A percentile compares a stretch with the other conserved stretches of the same genome.
Evolutionary conservation across 441 rosid species (phyloP).

Genomic region (Corymbia citriodora): DNA sequence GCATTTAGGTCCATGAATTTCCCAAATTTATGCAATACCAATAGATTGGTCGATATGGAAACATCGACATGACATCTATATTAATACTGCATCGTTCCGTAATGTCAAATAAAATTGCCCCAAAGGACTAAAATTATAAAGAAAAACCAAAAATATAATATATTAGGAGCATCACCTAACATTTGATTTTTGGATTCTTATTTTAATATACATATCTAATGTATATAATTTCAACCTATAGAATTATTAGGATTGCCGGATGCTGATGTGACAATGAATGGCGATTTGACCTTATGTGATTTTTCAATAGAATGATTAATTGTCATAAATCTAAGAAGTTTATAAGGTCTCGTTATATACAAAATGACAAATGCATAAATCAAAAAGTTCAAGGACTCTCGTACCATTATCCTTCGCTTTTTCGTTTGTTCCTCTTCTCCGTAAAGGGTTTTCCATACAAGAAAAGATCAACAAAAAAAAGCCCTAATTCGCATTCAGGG

Average conservation of each 20-base stretch:
- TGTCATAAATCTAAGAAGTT: neutral
- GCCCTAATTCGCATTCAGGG: no score
- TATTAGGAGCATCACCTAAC: neutral
- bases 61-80: no score
- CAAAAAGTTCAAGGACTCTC: neutral
- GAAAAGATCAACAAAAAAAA: no score
- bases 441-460: no score
- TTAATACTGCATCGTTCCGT: neutral
- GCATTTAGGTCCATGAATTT: neutral
- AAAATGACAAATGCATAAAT: neutral
- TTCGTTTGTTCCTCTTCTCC: neutral
- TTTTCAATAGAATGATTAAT: neutral
- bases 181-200: neutral
- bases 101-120: neutral
- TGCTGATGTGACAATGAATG: neutral
- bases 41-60: neutral
- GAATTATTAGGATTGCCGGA: no score
- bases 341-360: neutral
- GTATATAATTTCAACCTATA: neutral
- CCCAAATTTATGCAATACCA: neutral
- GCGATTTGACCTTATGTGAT: neutral
- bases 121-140: neutral
- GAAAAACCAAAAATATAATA: accelerated
- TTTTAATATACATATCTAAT: no score
- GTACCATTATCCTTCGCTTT: accelerated